Base-by-base conservation (phyloP, 257 asterid species). In the Gardenia jasminoides region DNA sequence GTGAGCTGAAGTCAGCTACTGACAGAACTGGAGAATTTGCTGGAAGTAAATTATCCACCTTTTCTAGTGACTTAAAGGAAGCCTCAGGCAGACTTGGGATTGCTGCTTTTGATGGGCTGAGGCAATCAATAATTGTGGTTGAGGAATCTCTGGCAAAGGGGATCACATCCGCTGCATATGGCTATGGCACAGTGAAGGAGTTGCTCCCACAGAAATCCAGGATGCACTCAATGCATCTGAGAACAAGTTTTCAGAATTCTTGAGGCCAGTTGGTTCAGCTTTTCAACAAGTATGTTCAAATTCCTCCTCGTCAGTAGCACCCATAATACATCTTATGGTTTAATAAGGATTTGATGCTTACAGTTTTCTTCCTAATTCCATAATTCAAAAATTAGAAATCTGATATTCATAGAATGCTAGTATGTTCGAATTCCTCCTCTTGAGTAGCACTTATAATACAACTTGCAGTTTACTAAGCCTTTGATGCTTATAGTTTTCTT, bases 131-230 rank as follows among this genome's bases (percentile, higher is more conserved):
- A 76, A 76, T 88, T 24, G 76, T 86, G 48, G 81, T 89, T 13
- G 98, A 92, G 90, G 89, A 89, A 85, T 85, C 88, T 82, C 75
- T 92, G 22, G 70, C 78, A 67, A 74, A 41, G 72, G 97, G 96
- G 67, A 88, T 82, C 46, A 86, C 86, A 50, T 85, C 74, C 78
- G 83, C 87, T 79, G 97, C 87, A 78, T 91, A 87, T 87, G 89
- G 84, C 80, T 94, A 92, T 78, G 84, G 84, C 77, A 86, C 91
- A 28, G 88, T 83, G 52, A 94, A 92, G 89, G 91, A 84, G 36
- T 71, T 89, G 81, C 93, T 94, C 98, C 98, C 74, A 79, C 79
- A 54, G 95, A 90, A 58, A 69, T 90, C 71, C 93, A 75, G 85
- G 88, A 88, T 72, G 86, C 82, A 31, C 84, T 94, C 56, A 83